Conservation (phyloP, 1,284 basidiomycete species). For the Irpex rosettiformis region DNA sequence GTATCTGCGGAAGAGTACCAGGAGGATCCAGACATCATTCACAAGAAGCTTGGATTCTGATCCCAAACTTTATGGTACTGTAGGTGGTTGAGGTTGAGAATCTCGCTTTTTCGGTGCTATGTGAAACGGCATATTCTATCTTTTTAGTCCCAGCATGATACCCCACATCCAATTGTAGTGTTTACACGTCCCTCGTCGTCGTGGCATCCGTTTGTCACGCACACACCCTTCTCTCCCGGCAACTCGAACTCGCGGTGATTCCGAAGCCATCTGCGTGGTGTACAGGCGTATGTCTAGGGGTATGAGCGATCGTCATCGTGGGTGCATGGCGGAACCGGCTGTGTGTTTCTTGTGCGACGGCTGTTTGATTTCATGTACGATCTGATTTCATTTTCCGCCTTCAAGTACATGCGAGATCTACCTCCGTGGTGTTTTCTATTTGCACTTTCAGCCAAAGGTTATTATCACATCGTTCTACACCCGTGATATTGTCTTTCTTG, state of each 20-base stretch:
- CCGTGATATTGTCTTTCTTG: neutral
- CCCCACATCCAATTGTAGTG: conserved; percentile 1
- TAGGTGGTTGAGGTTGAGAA: neutral
- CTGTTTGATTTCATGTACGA: conserved; percentile 10
- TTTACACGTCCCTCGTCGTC: neutral
- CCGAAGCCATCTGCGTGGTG: neutral
- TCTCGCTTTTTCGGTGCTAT: neutral
- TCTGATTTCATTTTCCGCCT: conserved; percentile 12
- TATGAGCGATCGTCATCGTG: conserved; percentile 2
- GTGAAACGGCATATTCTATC: neutral
- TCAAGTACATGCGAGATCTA: conserved; percentile 1
- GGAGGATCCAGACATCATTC: conserved; percentile 98
- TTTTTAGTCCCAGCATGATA: neutral
- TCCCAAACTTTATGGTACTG: neutral
- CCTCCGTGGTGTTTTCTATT: neutral
- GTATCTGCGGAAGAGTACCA: conserved; percentile 99
- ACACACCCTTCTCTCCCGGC: neutral
- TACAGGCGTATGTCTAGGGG: neutral
- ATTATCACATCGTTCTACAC: too few species aligned
- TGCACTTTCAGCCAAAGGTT: neutral
- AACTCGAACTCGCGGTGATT: neutral
- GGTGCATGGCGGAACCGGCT: conserved; percentile 2
- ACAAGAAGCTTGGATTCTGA: conserved; percentile 83
- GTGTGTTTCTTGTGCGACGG: conserved; percentile 6
- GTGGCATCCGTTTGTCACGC: neutral